These are phyloP conservation scores for Medicago truncatula DNA, from an alignment of 306 rosid species.

Conservation along the genomic window DNA sequence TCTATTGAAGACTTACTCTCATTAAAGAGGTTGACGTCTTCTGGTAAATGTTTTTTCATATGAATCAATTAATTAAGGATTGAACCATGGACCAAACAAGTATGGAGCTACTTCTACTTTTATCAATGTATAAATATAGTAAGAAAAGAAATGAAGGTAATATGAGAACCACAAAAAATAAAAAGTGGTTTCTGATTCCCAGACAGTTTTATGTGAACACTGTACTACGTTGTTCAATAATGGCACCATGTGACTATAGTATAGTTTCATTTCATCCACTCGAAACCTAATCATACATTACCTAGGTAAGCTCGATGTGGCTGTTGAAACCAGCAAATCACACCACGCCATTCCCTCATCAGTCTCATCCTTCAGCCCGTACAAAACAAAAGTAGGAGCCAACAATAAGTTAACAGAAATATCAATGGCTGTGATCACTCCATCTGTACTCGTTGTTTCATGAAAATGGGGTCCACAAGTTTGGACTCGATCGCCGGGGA, in stretches of 20 bases:
- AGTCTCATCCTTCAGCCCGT: neutral
- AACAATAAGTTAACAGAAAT: neutral
- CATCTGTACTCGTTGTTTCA: conserved; percentile 33
- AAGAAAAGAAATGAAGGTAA: no score
- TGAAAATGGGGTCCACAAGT: conserved; percentile 19
- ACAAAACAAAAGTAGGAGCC: neutral
- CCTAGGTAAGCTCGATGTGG: neutral
- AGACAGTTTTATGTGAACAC: neutral
- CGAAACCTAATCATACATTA: neutral
- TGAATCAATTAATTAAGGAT: no score
- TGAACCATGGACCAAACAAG: no score
- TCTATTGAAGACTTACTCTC: no score
- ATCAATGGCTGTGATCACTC: conserved; percentile 28
- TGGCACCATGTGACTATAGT: neutral
- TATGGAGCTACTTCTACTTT: no score
- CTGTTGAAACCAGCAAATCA: neutral
- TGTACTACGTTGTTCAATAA: neutral
- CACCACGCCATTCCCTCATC: conserved; percentile 1
- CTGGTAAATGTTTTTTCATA: no score
- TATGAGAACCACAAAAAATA: no score
- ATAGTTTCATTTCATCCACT: neutral
- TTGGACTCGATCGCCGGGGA: neutral
- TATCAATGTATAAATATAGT: no score
- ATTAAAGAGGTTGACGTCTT: no score
- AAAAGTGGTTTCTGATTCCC: no score